Conservation (phyloP, 495 filamentous ascomycete genomes). For the Aspergillus heteromorphus region DNA sequence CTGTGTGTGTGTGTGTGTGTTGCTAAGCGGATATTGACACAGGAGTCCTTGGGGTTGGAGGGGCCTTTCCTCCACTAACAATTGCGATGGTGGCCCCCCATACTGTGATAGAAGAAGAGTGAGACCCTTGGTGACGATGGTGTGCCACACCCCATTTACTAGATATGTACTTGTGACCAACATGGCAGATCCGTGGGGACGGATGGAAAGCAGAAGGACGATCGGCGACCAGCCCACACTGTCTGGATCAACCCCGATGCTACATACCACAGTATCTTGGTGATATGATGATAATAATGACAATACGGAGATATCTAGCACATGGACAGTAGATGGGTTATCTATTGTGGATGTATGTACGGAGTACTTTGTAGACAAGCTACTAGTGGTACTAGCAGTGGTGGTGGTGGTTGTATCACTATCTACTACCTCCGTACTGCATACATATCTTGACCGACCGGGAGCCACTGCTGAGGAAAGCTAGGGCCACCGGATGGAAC, state of each 20-base stretch:
- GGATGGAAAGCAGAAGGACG: not conserved
- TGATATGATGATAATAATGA: no score
- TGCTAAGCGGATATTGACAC: not conserved
- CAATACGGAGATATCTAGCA: no score
- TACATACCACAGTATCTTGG: no score
- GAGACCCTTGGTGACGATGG: not conserved
- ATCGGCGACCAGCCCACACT: slow-evolving; percentile 3
- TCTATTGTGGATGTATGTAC: no score
- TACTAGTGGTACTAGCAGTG: not conserved
- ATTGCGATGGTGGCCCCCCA: not conserved
- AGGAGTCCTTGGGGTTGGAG: slow-evolving; percentile 16
- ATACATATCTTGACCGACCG: no score
- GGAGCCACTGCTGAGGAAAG: not conserved
- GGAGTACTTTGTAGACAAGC: not conserved
- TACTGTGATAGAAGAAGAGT: not conserved
- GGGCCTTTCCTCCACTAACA: not conserved
- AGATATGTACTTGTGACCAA: no score
- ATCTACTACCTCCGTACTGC: no score
- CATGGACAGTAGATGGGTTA: no score
- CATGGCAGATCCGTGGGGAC: not conserved
- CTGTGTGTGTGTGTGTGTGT: not conserved
- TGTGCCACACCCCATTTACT: not conserved
- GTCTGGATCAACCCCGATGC: slow-evolving; percentile 2
- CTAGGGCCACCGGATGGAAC: not conserved
- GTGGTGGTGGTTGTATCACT: no score